phyloP scores from a whole-genome alignment of 768 basidiomycete genomes.

The Collybiopsis luxurians region DNA sequence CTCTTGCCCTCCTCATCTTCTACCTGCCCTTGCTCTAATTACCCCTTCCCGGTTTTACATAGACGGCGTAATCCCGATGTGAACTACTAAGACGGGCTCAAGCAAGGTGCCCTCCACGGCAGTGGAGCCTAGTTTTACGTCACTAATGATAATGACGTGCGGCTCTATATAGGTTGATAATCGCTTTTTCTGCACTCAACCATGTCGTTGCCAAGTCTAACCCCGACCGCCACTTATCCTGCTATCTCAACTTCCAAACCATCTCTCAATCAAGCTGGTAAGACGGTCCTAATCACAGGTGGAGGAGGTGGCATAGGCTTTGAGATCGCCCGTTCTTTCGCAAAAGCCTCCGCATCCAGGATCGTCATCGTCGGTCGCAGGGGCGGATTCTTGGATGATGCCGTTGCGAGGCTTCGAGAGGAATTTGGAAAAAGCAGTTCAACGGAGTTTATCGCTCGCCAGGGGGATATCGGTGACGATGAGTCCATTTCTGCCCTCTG shows the following conservation, averaged over 20 bases:
- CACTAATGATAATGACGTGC: too few relatives aligned
- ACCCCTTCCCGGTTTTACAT: too few relatives aligned
- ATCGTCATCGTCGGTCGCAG: neutral
- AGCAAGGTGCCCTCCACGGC: too few relatives aligned
- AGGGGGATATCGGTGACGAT: neutral
- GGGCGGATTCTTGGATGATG: neutral
- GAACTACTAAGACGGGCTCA: too few relatives aligned
- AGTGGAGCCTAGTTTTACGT: too few relatives aligned
- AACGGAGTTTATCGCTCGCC: neutral
- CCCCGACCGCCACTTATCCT: neutral
- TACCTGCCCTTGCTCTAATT: too few relatives aligned
- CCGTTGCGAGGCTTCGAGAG: neutral
- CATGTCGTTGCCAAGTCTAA: neutral
- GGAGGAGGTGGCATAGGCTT: neutral
- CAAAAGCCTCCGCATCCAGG: neutral
- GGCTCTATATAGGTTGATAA: too few relatives aligned
- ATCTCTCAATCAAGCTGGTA: neutral
- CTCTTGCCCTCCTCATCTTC: too few relatives aligned
- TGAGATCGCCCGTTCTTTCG: slow-evolving; percentile 1
- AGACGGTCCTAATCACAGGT: neutral
- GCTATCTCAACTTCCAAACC: neutral
- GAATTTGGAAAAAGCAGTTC: neutral
- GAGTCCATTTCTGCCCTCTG: neutral
- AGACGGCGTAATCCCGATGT: too few relatives aligned
- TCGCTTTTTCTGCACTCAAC: too few relatives aligned